A percentile compares a stretch with the other conserved stretches of the same genome.
Evolutionary conservation across 2,329 filamentous ascomycete genomes (phyloP).

Genomic region (Colletotrichum higginsianum): DNA sequence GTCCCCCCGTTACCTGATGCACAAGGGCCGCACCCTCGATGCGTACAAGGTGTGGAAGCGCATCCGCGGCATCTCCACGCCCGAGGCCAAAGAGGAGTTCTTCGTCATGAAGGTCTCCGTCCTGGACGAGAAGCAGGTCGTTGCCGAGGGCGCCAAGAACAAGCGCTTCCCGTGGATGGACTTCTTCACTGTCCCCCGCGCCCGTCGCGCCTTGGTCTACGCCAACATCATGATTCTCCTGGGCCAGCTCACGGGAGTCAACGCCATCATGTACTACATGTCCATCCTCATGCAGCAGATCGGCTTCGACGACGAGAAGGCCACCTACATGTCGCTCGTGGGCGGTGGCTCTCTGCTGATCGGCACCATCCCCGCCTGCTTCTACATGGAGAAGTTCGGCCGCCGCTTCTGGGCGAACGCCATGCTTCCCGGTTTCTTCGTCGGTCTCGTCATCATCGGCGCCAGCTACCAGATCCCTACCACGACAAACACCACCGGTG

Average conservation of each 20-base stretch:
- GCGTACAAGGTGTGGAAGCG: conserved; percentile 79
- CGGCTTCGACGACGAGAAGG: conserved; percentile 73
- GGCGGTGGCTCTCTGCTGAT: conserved; percentile 77
- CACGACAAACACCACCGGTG: conserved; percentile 60
- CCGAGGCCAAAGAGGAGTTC: conserved; percentile 77
- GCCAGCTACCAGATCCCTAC: conserved; percentile 71
- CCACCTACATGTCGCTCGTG: conserved; percentile 83
- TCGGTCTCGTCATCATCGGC: conserved; percentile 78
- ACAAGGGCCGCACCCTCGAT: conserved; percentile 64
- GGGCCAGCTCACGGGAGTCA: conserved; percentile 80
- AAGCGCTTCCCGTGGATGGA: conserved; percentile 79
- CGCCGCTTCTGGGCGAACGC: conserved; percentile 82
- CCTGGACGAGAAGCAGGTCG: conserved; percentile 67
- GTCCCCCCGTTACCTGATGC: conserved; percentile 78
- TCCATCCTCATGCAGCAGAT: conserved; percentile 76
- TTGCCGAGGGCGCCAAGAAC: conserved; percentile 65
- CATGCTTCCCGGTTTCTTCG: conserved; percentile 80
- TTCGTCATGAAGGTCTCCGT: conserved; percentile 79
- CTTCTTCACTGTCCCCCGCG: conserved; percentile 79
- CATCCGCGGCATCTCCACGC: conserved; percentile 72
- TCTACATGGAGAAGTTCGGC: conserved; percentile 81
- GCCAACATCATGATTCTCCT: conserved; percentile 80
- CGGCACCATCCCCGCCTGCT: conserved; percentile 77
- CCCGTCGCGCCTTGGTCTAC: conserved; percentile 76
- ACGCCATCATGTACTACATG: conserved; percentile 83